Evolutionary conservation across 2,329 filamentous ascomycete genomes (phyloP).

Genomic region (Alternaria metachromatica): DNA sequence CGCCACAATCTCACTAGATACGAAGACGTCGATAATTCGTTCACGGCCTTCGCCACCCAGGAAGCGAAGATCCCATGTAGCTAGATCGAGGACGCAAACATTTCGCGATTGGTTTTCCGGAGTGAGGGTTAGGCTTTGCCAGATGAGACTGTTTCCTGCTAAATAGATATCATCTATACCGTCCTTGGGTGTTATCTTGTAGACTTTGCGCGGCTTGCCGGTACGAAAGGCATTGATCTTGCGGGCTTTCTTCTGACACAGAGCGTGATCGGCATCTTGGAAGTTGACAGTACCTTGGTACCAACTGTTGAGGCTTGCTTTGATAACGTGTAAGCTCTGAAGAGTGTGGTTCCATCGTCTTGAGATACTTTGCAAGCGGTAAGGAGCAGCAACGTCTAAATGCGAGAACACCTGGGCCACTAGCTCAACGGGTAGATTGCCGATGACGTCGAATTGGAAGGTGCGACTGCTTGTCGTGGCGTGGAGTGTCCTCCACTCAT

Average conservation of each 20-base stretch:
- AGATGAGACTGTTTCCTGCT: constrained; percentile 10
- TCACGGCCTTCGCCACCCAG: constrained; percentile 31
- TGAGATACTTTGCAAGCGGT: constrained; percentile 41
- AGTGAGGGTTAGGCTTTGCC: not conserved
- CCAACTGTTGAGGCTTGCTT: constrained; percentile 28
- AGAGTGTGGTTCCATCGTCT: constrained; percentile 41
- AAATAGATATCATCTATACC: not conserved
- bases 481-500: constrained; percentile 41
- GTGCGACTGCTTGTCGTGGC: constrained; percentile 21
- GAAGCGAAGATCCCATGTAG: constrained; percentile 18
- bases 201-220: constrained; percentile 14
- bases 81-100: constrained; percentile 33
- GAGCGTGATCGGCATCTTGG: constrained; percentile 19
- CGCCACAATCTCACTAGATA: constrained; percentile 36
- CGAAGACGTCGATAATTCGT: constrained; percentile 13
- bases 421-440: constrained; percentile 48
- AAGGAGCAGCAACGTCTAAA: constrained; percentile 39
- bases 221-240: constrained; percentile 34
- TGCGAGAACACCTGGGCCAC: constrained; percentile 44
- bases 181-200: not conserved
- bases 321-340: constrained; percentile 32
- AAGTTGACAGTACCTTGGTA: constrained; percentile 22
- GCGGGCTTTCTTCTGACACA: constrained; percentile 28
- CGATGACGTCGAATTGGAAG: constrained; percentile 46
- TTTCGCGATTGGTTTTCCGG: not conserved